These are phyloP conservation scores for Metschnikowia dekortorum DNA, from an alignment of 805 yeast genomes.

Conservation along the genomic window DNA sequence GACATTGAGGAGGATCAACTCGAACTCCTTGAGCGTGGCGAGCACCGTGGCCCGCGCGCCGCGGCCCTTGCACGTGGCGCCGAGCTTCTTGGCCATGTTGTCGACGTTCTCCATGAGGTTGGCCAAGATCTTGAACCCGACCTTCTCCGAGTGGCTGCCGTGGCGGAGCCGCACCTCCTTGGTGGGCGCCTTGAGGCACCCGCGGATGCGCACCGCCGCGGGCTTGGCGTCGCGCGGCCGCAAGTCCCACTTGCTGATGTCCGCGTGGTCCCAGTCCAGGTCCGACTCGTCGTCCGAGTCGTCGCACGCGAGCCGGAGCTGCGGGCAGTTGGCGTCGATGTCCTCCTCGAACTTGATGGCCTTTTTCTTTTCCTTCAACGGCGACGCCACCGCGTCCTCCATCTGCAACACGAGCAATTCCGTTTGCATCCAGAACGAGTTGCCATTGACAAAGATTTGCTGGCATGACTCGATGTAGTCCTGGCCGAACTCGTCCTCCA, in stretches of 20 bases:
- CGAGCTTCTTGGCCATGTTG: constrained; percentile 1
- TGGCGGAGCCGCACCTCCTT: background rate
- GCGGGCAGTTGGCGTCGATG: background rate
- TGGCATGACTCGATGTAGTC: constrained; percentile 5
- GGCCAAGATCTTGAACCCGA: constrained; percentile 3
- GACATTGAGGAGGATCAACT: constrained; percentile 1
- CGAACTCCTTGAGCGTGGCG: constrained; percentile 3
- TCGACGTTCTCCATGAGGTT: constrained; percentile 3
- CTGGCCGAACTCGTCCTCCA: background rate
- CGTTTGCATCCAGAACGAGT: constrained; percentile 5
- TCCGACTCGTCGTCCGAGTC: background rate
- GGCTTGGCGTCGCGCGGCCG: background rate
- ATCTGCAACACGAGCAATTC: constrained; percentile 6
- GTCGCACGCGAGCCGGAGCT: background rate
- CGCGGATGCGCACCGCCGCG: background rate
- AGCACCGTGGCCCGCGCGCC: background rate
- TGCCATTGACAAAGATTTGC: background rate
- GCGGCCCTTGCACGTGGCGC: background rate
- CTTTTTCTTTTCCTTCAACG: background rate
- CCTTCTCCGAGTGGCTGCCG: background rate
- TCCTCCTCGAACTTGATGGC: constrained; percentile 2
- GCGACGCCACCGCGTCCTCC: background rate
- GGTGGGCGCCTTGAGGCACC: background rate
- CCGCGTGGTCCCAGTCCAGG: background rate
- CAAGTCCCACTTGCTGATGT: constrained; percentile 2